Evolutionary conservation across 2,329 filamentous ascomycete species (phyloP).

Genomic region (Alternaria gaisen): DNA sequence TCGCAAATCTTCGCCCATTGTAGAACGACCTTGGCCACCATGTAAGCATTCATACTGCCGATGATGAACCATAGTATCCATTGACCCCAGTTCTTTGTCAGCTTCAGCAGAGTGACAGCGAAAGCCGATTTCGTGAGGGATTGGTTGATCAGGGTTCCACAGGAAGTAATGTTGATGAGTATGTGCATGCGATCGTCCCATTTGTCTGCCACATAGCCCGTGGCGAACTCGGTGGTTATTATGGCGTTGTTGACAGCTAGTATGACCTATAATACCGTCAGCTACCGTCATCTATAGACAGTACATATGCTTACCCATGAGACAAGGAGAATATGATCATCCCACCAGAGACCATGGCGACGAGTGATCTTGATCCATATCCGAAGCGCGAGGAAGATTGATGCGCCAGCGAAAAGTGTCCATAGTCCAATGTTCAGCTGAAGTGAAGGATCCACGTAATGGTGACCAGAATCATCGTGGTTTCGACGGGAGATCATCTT

Average conservation of each 20-base stretch:
- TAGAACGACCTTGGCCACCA: conserved; percentile 59
- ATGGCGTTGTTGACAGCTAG: conserved; percentile 57
- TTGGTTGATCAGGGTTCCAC: conserved; percentile 51
- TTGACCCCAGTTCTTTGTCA: conserved; percentile 57
- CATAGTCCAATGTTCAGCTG: conserved; percentile 51
- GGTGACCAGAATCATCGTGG: conserved; percentile 27
- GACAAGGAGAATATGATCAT: conserved; percentile 51
- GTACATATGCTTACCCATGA: conserved; percentile 44
- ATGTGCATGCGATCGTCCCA: conserved; percentile 65
- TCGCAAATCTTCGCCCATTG: conserved; percentile 61
- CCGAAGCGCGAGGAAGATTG: conserved; percentile 47
- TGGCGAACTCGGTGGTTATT: conserved; percentile 59
- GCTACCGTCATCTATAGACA: background rate
- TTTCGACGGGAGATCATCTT: conserved; percentile 37
- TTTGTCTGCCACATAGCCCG: conserved; percentile 57
- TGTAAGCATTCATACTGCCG: conserved; percentile 59
- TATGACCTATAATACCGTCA: conserved; percentile 47
- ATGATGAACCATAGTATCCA: conserved; percentile 62
- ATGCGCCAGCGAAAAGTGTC: conserved; percentile 51
- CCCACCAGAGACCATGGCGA: conserved; percentile 53
- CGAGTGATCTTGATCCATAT: conserved; percentile 51
- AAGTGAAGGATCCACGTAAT: conserved; percentile 48
- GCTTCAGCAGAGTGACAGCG: conserved; percentile 52
- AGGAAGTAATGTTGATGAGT: conserved; percentile 58
- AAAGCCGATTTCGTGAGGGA: conserved; percentile 52